phyloP scores from a whole-genome alignment of 73 alveolate species.

The Blepharisma japonicum region DNA sequence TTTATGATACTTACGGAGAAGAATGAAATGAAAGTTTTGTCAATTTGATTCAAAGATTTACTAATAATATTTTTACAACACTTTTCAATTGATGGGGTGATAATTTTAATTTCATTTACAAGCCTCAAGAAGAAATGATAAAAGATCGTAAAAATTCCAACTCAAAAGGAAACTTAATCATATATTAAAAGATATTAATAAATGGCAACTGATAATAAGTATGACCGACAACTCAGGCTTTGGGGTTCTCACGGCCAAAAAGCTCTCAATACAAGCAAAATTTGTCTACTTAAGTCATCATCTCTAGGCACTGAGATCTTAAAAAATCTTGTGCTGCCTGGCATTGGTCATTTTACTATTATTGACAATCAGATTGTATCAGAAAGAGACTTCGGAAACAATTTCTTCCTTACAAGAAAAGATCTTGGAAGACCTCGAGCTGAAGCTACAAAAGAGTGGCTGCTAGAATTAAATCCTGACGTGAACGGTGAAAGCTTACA shows the following conservation, averaged over 20 bases:
- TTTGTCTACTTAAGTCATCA: constrained; percentile 49
- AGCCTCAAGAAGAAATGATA: too few relatives aligned
- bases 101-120: too few relatives aligned
- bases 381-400: constrained; percentile 82
- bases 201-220: constrained; percentile 74
- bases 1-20: constrained; percentile 69
- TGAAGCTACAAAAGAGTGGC: constrained; percentile 59
- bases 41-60: too few relatives aligned
- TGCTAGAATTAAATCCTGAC: constrained; percentile 89
- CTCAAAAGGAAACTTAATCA: too few relatives aligned
- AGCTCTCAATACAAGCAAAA: constrained; percentile 46
- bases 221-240: constrained; percentile 75
- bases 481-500: constrained; percentile 74
- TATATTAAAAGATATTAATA: neutral
- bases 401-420: constrained; percentile 79
- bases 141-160: too few relatives aligned
- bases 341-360: constrained; percentile 76
- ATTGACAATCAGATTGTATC: constrained; percentile 76
- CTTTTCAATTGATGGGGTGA: too few relatives aligned
- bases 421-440: constrained; percentile 77
- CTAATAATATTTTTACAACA: too few relatives aligned
- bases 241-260: constrained; percentile 73
- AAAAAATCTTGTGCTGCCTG: constrained; percentile 90
- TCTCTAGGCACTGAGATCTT: constrained; percentile 81
- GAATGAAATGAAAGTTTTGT: constrained; percentile 30